Percentiles rank a stretch among this genome's conserved stretches.
These are phyloP conservation scores for Stagonosporopsis rhizophila DNA, from an alignment of 2,329 filamentous ascomycete genomes.

Conservation along the genomic window DNA sequence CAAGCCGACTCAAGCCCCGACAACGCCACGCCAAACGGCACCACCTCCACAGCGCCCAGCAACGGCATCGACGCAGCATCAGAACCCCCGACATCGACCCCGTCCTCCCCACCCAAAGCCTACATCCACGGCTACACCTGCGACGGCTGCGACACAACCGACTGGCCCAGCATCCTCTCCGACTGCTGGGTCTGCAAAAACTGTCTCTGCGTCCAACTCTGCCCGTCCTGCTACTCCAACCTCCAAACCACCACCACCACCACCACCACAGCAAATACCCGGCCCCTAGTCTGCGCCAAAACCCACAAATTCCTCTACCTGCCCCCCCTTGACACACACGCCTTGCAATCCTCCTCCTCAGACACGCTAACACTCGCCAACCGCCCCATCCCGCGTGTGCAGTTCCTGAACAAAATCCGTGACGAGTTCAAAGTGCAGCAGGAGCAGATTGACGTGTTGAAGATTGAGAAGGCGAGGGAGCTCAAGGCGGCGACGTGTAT, in stretches of 20 bases:
- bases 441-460: slow-evolving; percentile 20
- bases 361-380: background rate
- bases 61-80: too few relatives aligned
- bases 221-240: slow-evolving; percentile 16
- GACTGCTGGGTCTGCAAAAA: slow-evolving; percentile 17
- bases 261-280: too few relatives aligned
- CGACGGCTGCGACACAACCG: background rate
- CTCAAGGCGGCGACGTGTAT: too few relatives aligned
- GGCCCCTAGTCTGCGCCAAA: slow-evolving; percentile 17
- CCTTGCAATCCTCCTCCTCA: background rate
- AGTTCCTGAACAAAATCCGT: slow-evolving; percentile 14
- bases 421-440: slow-evolving; percentile 15
- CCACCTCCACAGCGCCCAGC: too few relatives aligned
- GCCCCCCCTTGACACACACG: slow-evolving; percentile 4
- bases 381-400: background rate
- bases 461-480: slow-evolving; percentile 9
- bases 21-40: too few relatives aligned
- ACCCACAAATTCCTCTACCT: slow-evolving; percentile 18
- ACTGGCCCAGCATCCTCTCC: background rate
- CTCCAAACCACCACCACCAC: too few relatives aligned
- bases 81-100: too few relatives aligned
- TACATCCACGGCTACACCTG: background rate
- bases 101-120: too few relatives aligned
- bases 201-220: slow-evolving; percentile 18
- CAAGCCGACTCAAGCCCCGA: too few relatives aligned